Percentiles rank a stretch among this genome's conserved stretches.
Conservation (phyloP, 768 basidiomycete species). For the Psilocybe cubensis region DNA sequence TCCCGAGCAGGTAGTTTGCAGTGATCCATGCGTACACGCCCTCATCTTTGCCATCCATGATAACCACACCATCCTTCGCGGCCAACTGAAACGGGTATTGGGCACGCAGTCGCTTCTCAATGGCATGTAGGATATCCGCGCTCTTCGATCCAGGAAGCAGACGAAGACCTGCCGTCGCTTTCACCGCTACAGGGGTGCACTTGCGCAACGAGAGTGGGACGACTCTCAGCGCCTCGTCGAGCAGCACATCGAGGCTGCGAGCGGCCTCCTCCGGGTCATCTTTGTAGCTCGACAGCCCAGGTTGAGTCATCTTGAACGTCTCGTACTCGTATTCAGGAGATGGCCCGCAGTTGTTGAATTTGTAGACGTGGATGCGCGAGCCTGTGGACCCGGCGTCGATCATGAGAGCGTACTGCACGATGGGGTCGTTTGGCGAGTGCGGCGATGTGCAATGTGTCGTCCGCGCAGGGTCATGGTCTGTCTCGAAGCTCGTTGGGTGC, state of each 20-base stretch:
- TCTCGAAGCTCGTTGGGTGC: slow-evolving; percentile 60
- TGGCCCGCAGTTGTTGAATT: slow-evolving; percentile 88
- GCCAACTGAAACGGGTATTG: slow-evolving; percentile 68
- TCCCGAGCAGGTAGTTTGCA: slow-evolving; percentile 87
- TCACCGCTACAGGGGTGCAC: slow-evolving; percentile 90
- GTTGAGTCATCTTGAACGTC: slow-evolving; percentile 81
- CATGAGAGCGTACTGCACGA: slow-evolving; percentile 95
- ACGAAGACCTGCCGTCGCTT: slow-evolving; percentile 89
- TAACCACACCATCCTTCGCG: slow-evolving; percentile 66
- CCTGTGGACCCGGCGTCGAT: slow-evolving; percentile 99
- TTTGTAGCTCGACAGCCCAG: slow-evolving; percentile 74
- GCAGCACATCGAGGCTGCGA: slow-evolving; percentile 71
- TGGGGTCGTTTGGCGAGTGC: slow-evolving; percentile 46
- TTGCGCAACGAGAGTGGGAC: slow-evolving; percentile 70
- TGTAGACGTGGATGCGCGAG: slow-evolving; percentile 97
- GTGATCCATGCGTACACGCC: slow-evolving; percentile 99
- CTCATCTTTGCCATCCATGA: slow-evolving; percentile 97
- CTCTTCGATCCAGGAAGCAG: slow-evolving; percentile 66
- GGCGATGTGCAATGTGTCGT: slow-evolving; percentile 76
- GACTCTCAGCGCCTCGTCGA: slow-evolving; percentile 78
- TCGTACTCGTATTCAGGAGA: slow-evolving; percentile 90
- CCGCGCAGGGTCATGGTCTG: slow-evolving; percentile 54
- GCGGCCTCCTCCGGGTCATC: slow-evolving; percentile 73
- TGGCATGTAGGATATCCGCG: slow-evolving; percentile 74
- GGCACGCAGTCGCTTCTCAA: slow-evolving; percentile 57